A percentile compares a stretch with the other conserved stretches of the same genome.
Conservation (phyloP, 768 basidiomycete genomes). For the Mrakia hoshinonis region DNA sequence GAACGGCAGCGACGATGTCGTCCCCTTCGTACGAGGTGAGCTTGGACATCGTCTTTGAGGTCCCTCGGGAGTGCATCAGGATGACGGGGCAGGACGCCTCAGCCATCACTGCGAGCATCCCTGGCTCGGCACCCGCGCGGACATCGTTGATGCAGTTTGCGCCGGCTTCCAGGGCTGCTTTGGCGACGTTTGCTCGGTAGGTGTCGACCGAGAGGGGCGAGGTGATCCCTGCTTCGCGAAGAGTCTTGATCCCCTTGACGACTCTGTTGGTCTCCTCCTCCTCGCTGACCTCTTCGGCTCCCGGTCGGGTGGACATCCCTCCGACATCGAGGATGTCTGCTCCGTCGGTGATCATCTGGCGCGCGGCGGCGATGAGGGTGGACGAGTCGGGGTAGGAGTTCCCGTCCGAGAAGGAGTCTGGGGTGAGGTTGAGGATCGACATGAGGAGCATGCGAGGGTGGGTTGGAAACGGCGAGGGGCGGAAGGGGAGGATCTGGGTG, state of each 20-base stretch:
- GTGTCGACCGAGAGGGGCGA: slow-evolving; percentile 76
- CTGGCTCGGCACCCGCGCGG: slow-evolving; percentile 53
- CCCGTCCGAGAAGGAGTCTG: slow-evolving; percentile 95
- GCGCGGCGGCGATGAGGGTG: slow-evolving; percentile 15
- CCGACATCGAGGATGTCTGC: slow-evolving; percentile 83
- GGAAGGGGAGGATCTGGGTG: slow-evolving; percentile 34
- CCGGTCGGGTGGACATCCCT: slow-evolving; percentile 82
- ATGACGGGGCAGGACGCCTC: slow-evolving; percentile 66
- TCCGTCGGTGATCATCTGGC: slow-evolving; percentile 42
- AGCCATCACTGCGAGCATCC: slow-evolving; percentile 61
- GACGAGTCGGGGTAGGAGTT: slow-evolving; percentile 23
- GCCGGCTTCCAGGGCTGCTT: slow-evolving; percentile 64
- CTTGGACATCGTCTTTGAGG: slow-evolving; percentile 46
- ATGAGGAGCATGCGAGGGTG: slow-evolving; percentile 55
- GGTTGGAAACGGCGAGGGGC: slow-evolving; percentile 26
- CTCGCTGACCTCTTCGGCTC: background rate
- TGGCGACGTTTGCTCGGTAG: slow-evolving; percentile 73
- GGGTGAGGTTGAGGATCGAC: slow-evolving; percentile 86
- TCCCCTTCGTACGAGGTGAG: slow-evolving; percentile 41
- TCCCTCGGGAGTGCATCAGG: slow-evolving; percentile 89
- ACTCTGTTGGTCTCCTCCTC: slow-evolving; percentile 59
- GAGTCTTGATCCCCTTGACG: background rate
- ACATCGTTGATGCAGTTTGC: slow-evolving; percentile 95
- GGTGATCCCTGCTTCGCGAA: slow-evolving; percentile 30
- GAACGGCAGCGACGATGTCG: slow-evolving; percentile 57